Conservation (phyloP, 495 filamentous ascomycete genomes). For the Neurospora discreta region DNA sequence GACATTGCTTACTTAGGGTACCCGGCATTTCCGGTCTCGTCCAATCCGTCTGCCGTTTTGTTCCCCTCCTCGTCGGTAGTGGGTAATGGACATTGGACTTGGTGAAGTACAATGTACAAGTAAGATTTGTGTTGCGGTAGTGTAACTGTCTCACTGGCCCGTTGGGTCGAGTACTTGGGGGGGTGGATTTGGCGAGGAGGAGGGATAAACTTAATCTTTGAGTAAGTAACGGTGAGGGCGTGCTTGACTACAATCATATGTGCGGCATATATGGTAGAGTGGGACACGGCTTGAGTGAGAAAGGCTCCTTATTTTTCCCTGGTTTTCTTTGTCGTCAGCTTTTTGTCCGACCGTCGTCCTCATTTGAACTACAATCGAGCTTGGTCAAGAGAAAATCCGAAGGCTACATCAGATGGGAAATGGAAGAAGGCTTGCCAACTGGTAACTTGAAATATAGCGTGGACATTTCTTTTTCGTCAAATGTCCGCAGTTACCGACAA, state of each 20-base stretch:
- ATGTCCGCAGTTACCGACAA: neutral
- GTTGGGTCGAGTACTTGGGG: neutral
- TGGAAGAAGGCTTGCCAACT: neutral
- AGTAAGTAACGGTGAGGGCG: neutral
- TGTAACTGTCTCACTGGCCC: neutral
- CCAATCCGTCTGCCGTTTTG: neutral
- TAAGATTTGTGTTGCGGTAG: neutral
- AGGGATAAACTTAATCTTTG: neutral
- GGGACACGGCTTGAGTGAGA: neutral
- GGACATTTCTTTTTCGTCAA: neutral
- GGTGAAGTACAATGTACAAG: neutral
- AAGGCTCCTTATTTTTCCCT: neutral
- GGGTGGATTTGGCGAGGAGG: neutral
- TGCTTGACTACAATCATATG: neutral
- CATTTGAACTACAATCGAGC: neutral
- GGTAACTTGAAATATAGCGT: neutral
- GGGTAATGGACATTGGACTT: neutral
- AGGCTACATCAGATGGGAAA: neutral
- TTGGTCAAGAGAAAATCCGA: neutral
- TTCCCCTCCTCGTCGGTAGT: neutral
- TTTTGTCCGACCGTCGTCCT: neutral
- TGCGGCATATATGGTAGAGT: neutral
- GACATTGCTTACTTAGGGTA: neutral
- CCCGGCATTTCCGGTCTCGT: neutral
- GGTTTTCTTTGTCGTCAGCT: neutral